Evolutionary conservation across 805 yeast genomes (phyloP).

Genomic region (Nakazawaea holstii): DNA sequence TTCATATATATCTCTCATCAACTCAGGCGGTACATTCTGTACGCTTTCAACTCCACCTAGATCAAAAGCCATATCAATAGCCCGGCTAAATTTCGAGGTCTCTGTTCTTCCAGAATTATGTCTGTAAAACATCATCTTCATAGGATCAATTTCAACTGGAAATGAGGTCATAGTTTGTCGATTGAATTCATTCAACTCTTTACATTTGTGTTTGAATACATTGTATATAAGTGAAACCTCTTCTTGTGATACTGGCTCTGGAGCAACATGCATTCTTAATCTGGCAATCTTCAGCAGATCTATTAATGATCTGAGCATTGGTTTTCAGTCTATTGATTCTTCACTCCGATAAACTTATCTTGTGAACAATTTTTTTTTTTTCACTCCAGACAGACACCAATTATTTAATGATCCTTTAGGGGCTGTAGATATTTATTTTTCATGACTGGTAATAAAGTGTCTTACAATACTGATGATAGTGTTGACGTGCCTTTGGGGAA

Average conservation of each 20-base stretch:
- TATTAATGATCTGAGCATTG: not conserved
- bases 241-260: constrained; percentile 3
- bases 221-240: constrained; percentile 8
- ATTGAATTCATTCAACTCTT: not conserved
- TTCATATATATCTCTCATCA: not conserved
- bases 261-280: constrained; percentile 5
- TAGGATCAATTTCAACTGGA: not conserved
- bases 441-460: no score
- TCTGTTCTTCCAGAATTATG: not conserved
- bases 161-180: not conserved
- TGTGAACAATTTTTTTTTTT: no score
- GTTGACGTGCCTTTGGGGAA: no score
- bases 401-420: no score
- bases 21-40: not conserved
- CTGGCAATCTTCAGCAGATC: constrained; percentile 1
- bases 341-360: not conserved
- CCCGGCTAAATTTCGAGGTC: constrained; percentile 1
- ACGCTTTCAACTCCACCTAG: not conserved
- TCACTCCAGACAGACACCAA: not conserved
- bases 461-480: no score
- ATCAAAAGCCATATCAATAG: constrained; percentile 5
- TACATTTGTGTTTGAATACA: constrained; percentile 2
- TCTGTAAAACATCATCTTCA: constrained; percentile 1
- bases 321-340: not conserved
- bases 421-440: no score